phyloP scores from a whole-genome alignment of 2,329 filamentous ascomycete species.

The Akanthomyces lecanii region DNA sequence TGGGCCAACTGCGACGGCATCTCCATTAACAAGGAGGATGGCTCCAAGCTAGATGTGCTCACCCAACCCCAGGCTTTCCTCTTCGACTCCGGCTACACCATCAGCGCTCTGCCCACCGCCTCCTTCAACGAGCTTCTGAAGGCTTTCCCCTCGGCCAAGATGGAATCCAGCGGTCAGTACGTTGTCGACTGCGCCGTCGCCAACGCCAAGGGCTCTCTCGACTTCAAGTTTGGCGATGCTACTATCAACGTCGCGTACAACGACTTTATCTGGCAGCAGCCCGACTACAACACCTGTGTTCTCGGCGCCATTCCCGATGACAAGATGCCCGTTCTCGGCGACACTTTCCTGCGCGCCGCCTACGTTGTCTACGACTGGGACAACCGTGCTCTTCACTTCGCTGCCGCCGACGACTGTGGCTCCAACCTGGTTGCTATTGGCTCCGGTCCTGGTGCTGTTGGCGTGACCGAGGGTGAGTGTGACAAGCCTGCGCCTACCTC shows the following conservation, averaged over 20 bases:
- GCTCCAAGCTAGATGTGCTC: slow-evolving; percentile 43
- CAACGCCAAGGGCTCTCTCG: slow-evolving; percentile 37
- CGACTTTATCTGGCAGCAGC: slow-evolving; percentile 43
- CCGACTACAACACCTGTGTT: slow-evolving; percentile 30
- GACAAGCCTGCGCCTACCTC: slow-evolving; percentile 17
- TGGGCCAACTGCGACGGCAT: slow-evolving; percentile 40
- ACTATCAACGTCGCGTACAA: slow-evolving; percentile 41
- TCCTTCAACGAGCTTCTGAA: slow-evolving; percentile 44
- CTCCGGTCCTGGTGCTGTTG: slow-evolving; percentile 36
- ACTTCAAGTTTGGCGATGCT: slow-evolving; percentile 45
- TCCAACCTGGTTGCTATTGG: slow-evolving; percentile 35
- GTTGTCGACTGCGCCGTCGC: slow-evolving; percentile 42
- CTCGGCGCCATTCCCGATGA: slow-evolving; percentile 45
- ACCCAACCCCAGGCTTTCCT: slow-evolving; percentile 42
- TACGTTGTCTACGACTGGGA: slow-evolving; percentile 43
- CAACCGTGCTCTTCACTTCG: slow-evolving; percentile 36
- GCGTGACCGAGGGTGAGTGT: slow-evolving; percentile 30
- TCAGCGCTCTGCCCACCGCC: slow-evolving; percentile 60
- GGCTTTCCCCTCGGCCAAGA: slow-evolving; percentile 42
- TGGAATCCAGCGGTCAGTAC: slow-evolving; percentile 41
- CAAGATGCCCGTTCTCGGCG: slow-evolving; percentile 38
- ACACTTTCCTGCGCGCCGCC: slow-evolving; percentile 42
- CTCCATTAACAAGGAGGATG: slow-evolving; percentile 30
- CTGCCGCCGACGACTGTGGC: slow-evolving; percentile 36
- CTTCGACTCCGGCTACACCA: slow-evolving; percentile 63